phyloP scores from a whole-genome alignment of 2,329 filamentous ascomycete species.

The Emmonsiellopsis sp. region DNA sequence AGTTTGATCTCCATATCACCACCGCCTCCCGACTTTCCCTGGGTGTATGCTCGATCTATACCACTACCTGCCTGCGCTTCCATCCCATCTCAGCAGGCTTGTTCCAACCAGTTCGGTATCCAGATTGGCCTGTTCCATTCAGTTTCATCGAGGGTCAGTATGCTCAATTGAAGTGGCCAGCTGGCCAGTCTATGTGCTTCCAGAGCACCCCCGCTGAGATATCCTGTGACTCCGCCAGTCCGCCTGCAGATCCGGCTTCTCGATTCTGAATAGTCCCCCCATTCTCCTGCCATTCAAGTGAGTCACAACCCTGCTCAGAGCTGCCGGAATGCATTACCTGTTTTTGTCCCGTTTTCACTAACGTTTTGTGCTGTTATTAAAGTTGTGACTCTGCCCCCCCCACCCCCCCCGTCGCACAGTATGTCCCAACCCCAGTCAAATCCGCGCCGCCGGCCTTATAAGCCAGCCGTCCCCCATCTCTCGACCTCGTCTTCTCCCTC shows the following conservation, averaged over 20 bases:
- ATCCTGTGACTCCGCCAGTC: neutral
- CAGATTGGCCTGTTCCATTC: neutral
- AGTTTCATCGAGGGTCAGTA: constrained; percentile 1
- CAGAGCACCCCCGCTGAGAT: neutral
- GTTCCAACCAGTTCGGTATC: neutral
- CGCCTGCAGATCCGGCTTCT: constrained; percentile 1
- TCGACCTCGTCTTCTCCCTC: constrained; percentile 18
- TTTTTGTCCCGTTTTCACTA: neutral
- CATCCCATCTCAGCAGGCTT: neutral
- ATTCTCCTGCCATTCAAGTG: neutral
- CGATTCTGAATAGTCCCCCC: constrained; percentile 1
- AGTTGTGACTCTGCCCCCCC: neutral
- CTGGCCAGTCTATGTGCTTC: neutral
- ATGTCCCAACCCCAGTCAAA: constrained; percentile 23
- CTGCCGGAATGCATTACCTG: neutral
- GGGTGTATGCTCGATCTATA: too few species aligned
- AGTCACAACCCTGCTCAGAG: neutral
- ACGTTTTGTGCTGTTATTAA: neutral
- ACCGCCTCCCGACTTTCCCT: too few species aligned
- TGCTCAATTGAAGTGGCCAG: neutral
- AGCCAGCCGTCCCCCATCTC: constrained; percentile 19
- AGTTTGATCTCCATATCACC: too few species aligned
- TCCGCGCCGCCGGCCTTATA: constrained; percentile 27
- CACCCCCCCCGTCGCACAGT: constrained; percentile 10
- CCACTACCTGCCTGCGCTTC: too few species aligned